Evolutionary conservation across 2,329 filamentous ascomycete species (phyloP).

Genomic region (Xylariaceae sp.): DNA sequence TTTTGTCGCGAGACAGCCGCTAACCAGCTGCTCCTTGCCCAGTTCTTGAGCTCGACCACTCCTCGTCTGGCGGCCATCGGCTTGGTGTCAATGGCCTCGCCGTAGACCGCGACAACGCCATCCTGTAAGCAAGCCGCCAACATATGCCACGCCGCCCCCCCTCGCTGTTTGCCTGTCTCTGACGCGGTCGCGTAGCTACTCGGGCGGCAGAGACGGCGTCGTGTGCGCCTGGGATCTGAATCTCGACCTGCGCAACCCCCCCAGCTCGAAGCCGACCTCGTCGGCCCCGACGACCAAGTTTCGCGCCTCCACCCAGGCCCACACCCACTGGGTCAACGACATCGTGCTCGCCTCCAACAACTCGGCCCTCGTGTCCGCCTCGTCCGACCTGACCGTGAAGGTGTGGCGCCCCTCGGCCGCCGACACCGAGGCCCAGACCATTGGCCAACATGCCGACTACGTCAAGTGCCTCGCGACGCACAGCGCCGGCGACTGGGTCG

Average conservation of each 20-base stretch:
- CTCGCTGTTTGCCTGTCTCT: conserved; percentile 3
- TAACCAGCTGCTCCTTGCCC: too few relatives aligned
- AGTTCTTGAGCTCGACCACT: conserved; percentile 54
- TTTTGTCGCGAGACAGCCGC: too few relatives aligned
- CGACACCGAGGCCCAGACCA: conserved; percentile 63
- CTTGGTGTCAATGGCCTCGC: conserved; percentile 93
- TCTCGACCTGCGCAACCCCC: conserved; percentile 46
- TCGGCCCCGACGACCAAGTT: conserved; percentile 44
- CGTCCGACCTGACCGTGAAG: conserved; percentile 90
- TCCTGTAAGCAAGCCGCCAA: conserved; percentile 69
- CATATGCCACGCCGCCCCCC: conserved; percentile 8
- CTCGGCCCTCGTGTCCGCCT: conserved; percentile 75
- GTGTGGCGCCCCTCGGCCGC: conserved; percentile 75
- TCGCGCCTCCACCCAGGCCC: conserved; percentile 59
- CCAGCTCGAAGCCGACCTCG: conserved; percentile 13
- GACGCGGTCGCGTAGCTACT: conserved; percentile 61
- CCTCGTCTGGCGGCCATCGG: conserved; percentile 69
- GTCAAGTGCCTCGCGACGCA: conserved; percentile 89
- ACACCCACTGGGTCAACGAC: conserved; percentile 96
- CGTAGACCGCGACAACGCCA: conserved; percentile 72
- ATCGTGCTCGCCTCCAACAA: conserved; percentile 74
- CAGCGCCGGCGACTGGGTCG: conserved; percentile 68
- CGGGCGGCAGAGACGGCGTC: conserved; percentile 87
- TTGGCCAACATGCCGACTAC: conserved; percentile 92
- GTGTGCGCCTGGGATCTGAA: conserved; percentile 94